These are phyloP conservation scores for Eucalyptus fibrosa DNA, from an alignment of 345 rosid genomes.

Conservation along the genomic window DNA sequence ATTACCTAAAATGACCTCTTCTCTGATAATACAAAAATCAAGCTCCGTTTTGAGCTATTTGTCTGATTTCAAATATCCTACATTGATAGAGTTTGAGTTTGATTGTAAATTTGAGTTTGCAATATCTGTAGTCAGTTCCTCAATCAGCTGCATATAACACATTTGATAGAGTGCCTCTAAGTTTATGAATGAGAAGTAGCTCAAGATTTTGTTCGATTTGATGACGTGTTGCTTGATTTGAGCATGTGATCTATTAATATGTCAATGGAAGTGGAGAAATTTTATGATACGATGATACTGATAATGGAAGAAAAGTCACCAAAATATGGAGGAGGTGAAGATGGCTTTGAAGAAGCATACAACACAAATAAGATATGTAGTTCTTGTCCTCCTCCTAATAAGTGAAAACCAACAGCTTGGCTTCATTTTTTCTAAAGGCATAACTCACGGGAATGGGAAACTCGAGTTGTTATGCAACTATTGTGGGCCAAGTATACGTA, in stretches of 20 bases:
- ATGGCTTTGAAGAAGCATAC: too few relatives aligned
- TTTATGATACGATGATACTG: too few relatives aligned
- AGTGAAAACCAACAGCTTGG: too few relatives aligned
- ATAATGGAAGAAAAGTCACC: too few relatives aligned
- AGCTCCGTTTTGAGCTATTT: neutral
- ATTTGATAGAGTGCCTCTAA: neutral
- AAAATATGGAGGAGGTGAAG: too few relatives aligned
- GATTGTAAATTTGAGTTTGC: neutral
- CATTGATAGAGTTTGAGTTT: neutral
- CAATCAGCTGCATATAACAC: neutral
- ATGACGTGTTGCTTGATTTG: too few relatives aligned
- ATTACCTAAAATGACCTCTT: neutral
- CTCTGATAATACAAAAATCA: neutral
- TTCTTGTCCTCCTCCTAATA: too few relatives aligned
- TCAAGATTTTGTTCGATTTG: neutral
- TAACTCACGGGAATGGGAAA: neutral
- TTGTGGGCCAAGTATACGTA: neutral
- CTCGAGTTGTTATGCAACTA: neutral
- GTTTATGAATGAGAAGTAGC: neutral
- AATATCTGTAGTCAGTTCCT: neutral
- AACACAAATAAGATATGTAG: too few relatives aligned
- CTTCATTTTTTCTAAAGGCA: too few relatives aligned
- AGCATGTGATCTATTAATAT: too few relatives aligned
- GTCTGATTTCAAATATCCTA: neutral
- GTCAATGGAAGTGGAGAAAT: too few relatives aligned